Percentiles rank a stretch among this genome's conserved stretches.
Conservation (phyloP, 495 filamentous ascomycete species). For the Aspergillus cavernicola region DNA sequence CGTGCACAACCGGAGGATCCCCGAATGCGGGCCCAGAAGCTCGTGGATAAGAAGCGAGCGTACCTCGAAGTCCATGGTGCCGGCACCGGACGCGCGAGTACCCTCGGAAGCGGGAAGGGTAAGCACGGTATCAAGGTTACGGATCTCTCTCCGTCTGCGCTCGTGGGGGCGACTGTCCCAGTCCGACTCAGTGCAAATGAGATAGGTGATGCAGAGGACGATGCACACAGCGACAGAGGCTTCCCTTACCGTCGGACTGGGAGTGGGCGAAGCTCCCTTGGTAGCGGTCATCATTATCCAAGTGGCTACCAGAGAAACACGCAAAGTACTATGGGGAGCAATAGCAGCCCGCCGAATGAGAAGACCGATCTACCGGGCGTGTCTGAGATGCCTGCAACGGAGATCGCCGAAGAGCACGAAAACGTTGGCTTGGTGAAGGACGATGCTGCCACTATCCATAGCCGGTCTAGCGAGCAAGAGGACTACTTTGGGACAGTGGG, state of each 20-base stretch:
- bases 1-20: slow-evolving; percentile 92
- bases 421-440: slow-evolving; percentile 43
- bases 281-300: slow-evolving; percentile 60
- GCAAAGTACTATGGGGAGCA: slow-evolving; percentile 63
- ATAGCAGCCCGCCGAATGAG: slow-evolving; percentile 60
- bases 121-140: slow-evolving; percentile 69
- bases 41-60: slow-evolving; percentile 78
- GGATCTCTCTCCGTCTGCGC: slow-evolving; percentile 69
- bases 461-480: slow-evolving; percentile 48
- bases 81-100: slow-evolving; percentile 48
- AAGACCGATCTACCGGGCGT: slow-evolving; percentile 48
- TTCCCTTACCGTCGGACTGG: slow-evolving; percentile 69
- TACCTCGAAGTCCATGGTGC: slow-evolving; percentile 72
- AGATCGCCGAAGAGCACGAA: slow-evolving; percentile 34
- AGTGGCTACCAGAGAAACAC: slow-evolving; percentile 49
- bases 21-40: slow-evolving; percentile 70
- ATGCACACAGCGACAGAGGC: slow-evolving; percentile 50
- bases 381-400: slow-evolving; percentile 50
- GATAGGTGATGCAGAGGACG: slow-evolving; percentile 82
- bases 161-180: slow-evolving; percentile 76
- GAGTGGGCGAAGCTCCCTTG: slow-evolving; percentile 74
- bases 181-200: slow-evolving; percentile 91
- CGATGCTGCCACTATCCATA: slow-evolving; percentile 38
- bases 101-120: slow-evolving; percentile 70
- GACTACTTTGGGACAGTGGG: slow-evolving; percentile 53